A percentile compares a stretch with the other conserved stretches of the same genome.
phyloP scores from a whole-genome alignment of 139 green algal genomes.

The Zygnema cylindricum region DNA sequence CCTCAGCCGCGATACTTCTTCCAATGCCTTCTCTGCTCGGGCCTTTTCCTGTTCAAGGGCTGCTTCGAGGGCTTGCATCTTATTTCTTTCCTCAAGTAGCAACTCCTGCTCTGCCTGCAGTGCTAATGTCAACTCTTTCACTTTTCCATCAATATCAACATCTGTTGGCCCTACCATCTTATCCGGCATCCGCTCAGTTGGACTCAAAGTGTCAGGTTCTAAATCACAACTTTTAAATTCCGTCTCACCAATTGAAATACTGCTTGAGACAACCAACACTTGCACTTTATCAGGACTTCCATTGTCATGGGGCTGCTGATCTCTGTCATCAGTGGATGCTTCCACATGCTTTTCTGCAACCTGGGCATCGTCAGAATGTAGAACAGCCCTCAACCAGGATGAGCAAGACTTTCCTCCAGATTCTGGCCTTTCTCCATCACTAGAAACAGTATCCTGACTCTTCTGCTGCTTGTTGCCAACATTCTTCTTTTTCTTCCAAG shows the following conservation, averaged over 20 bases:
- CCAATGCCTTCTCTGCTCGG: background rate
- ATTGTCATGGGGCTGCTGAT: no score
- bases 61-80: background rate
- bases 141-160: background rate
- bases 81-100: background rate
- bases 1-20: background rate
- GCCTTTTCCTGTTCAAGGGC: background rate
- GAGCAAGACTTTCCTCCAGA: background rate
- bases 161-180: background rate
- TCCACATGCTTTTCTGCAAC: background rate
- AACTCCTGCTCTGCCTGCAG: background rate
- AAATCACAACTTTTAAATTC: no score
- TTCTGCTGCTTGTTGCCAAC: background rate
- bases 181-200: background rate
- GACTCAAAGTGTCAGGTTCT: background rate
- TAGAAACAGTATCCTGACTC: background rate
- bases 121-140: background rate
- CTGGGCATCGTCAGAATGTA: background rate
- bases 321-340: no score
- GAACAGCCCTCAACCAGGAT: background rate
- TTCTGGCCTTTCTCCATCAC: background rate
- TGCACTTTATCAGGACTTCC: no score
- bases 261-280: no score
- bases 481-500: background rate
- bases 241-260: no score